Evolutionary conservation across 164 flowering plant species (phyloP).

Genomic region (Piper longum): DNA sequence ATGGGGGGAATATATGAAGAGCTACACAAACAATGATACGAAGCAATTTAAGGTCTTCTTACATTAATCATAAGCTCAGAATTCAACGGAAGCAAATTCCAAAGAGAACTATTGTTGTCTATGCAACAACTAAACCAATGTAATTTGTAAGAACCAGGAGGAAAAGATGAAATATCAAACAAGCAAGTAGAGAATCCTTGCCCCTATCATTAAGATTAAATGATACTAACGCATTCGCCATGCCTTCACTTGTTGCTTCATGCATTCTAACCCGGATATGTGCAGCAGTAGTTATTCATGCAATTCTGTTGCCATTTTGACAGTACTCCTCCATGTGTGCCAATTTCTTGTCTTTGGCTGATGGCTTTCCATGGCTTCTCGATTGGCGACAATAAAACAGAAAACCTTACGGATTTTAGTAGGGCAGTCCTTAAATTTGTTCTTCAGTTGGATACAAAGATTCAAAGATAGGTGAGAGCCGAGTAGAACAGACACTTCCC

Average conservation of each 20-base stretch:
- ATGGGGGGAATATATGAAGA: no score
- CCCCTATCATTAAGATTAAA: slow-evolving; percentile 37
- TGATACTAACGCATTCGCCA: slow-evolving; percentile 19
- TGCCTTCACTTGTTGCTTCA: slow-evolving; percentile 6
- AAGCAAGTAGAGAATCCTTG: slow-evolving; percentile 80
- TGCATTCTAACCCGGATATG: slow-evolving; percentile 11
- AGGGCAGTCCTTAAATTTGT: slow-evolving; percentile 20
- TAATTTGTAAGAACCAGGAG: slow-evolving; percentile 48
- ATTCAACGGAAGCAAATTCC: slow-evolving; percentile 61
- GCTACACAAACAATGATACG: neutral
- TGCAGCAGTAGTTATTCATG: slow-evolving; percentile 31
- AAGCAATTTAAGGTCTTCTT: neutral
- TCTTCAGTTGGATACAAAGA: slow-evolving; percentile 60
- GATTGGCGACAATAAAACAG: slow-evolving; percentile 40
- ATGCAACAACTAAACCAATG: slow-evolving; percentile 64
- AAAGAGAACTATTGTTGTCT: slow-evolving; percentile 41
- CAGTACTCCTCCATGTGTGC: slow-evolving; percentile 21
- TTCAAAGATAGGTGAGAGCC: slow-evolving; percentile 54
- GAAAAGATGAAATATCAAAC: slow-evolving; percentile 64
- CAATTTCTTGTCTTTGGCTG: slow-evolving; percentile 6
- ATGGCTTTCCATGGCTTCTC: slow-evolving; percentile 9
- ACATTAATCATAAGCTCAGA: slow-evolving; percentile 32
- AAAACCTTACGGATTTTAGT: slow-evolving; percentile 23
- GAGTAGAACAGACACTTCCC: slow-evolving; percentile 16
- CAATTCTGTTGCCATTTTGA: slow-evolving; percentile 28